A percentile compares a stretch with the other conserved stretches of the same genome.
Conservation (phyloP, 2,329 filamentous ascomycete species). For the Nannizziopsis barbatae region DNA sequence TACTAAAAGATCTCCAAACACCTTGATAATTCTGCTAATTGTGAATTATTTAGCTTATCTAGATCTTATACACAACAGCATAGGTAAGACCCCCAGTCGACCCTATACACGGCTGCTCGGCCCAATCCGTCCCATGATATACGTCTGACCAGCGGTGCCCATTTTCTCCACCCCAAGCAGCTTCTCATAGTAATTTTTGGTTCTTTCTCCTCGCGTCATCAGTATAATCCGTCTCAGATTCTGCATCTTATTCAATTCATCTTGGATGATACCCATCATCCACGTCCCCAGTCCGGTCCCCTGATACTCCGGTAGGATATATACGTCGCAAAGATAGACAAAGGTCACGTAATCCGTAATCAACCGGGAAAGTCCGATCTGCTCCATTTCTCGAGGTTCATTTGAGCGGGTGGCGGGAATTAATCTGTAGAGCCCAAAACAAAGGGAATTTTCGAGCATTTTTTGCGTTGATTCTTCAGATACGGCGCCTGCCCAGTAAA, state of each 20-base stretch:
- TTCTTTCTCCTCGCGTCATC: slow-evolving; percentile 14
- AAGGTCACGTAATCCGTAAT: slow-evolving; percentile 60
- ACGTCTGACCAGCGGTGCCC: slow-evolving; percentile 4
- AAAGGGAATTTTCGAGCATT: slow-evolving; percentile 49
- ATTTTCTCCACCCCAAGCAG: slow-evolving; percentile 14
- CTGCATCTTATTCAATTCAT: slow-evolving; percentile 47
- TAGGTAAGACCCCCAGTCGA: too few species aligned
- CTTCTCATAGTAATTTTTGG: slow-evolving; percentile 13
- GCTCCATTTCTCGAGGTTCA: slow-evolving; percentile 19
- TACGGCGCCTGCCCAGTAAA: slow-evolving; percentile 51
- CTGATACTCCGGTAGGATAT: slow-evolving; percentile 50
- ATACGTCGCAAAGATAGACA: slow-evolving; percentile 60
- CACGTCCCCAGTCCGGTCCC: slow-evolving; percentile 53
- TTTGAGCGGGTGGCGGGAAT: slow-evolving; percentile 10
- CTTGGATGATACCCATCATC: slow-evolving; percentile 51
- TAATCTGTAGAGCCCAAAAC: slow-evolving; percentile 45
- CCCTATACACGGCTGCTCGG: slow-evolving; percentile 4
- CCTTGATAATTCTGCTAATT: too few species aligned
- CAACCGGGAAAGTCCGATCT: slow-evolving; percentile 51
- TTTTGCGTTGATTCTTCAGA: slow-evolving; percentile 40
- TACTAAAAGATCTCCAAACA: too few species aligned
- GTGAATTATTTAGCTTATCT: too few species aligned
- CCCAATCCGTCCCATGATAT: slow-evolving; percentile 12
- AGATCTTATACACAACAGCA: neutral
- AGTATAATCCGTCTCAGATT: slow-evolving; percentile 50